Percentiles rank a stretch among this genome's conserved stretches.
Conservation (phyloP, 129 eudicot genomes). For the Smallanthus sonchifolius region DNA sequence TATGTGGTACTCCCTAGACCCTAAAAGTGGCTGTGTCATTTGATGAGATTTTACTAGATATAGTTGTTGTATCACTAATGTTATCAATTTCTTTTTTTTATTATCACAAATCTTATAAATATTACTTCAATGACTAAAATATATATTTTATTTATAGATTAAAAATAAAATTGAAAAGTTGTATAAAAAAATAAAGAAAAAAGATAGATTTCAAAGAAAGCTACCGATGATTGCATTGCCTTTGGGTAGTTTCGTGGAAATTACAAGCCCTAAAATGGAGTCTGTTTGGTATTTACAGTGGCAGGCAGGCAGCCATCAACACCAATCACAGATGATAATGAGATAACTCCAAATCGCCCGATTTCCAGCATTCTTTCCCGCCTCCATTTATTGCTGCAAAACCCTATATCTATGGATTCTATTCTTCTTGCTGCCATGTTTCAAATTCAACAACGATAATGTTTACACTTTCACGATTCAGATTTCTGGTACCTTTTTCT, state of each 20-base stretch:
- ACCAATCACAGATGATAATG: not conserved
- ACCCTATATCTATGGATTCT: not conserved
- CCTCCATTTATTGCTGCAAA: not conserved
- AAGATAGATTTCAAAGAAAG: not conserved
- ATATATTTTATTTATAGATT: no score
- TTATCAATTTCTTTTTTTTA: no score
- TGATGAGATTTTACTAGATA: no score
- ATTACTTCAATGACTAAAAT: no score
- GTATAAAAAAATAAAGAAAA: not conserved
- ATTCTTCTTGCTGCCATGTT: not conserved
- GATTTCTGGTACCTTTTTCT: not conserved
- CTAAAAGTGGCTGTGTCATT: no score
- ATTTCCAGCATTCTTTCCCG: not conserved
- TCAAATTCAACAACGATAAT: conserved; percentile 4
- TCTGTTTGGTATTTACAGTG: not conserved
- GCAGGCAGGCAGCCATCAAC: not conserved
- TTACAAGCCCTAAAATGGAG: conserved; percentile 8
- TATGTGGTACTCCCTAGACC: no score
- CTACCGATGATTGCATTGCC: not conserved
- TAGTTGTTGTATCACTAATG: no score
- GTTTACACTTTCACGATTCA: conserved; percentile 17
- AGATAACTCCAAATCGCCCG: not conserved
- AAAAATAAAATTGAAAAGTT: no score
- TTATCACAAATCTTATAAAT: no score
- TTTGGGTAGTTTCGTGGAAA: not conserved